Conservation (phyloP, 345 rosid species). For the Lenwebbia sp. region DNA sequence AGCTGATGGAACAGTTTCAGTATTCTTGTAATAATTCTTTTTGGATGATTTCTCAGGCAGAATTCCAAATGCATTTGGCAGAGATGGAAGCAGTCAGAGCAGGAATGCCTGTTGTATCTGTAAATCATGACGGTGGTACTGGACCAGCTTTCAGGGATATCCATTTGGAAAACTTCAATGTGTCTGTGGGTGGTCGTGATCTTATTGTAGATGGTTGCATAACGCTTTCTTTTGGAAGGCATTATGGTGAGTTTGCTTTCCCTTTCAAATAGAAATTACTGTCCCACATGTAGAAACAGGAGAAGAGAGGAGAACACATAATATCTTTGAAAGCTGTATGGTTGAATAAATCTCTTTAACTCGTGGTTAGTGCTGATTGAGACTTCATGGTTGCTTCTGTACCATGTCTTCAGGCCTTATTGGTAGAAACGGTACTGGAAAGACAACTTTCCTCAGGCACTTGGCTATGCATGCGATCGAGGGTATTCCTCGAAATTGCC, state of each 20-base stretch:
- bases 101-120: conserved; percentile 87
- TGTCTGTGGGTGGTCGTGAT: conserved; percentile 98
- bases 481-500: conserved; percentile 95
- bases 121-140: conserved; percentile 60
- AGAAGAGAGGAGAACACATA: background rate
- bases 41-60: conserved; percentile 38
- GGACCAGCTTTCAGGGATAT: conserved; percentile 83
- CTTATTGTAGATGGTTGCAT: conserved; percentile 83
- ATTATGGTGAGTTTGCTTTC: conserved; percentile 60
- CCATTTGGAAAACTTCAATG: conserved; percentile 83
- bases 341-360: background rate
- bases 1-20: background rate
- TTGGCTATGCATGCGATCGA: conserved; percentile 98
- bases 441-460: conserved; percentile 92
- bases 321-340: background rate
- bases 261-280: background rate
- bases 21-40: background rate
- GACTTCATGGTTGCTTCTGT: background rate
- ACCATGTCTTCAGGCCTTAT: conserved; percentile 60
- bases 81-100: conserved; percentile 96
- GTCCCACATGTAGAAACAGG: background rate
- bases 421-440: conserved; percentile 98
- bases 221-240: conserved; percentile 92
- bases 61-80: conserved; percentile 81
- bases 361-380: background rate